Conservation (phyloP, 768 basidiomycete species). For the Termitomyces heimii region DNA sequence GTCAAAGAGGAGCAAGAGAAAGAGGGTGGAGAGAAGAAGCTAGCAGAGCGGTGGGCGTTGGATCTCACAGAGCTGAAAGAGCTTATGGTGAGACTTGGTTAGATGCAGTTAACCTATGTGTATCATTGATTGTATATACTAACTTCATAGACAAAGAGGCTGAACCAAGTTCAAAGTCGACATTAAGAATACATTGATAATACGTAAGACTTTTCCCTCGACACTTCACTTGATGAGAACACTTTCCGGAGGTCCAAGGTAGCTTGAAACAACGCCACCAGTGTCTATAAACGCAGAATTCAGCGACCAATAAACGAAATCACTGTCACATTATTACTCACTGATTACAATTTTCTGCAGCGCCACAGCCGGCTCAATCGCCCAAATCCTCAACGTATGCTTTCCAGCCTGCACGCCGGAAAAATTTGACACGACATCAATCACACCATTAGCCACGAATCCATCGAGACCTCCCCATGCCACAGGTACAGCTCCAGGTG, state of each 20-base stretch:
- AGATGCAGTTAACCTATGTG: not conserved
- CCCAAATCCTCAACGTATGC: conserved; percentile 53
- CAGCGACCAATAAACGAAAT: not conserved
- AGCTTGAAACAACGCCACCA: conserved; percentile 49
- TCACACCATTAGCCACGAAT: conserved; percentile 49
- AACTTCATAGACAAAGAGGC: not conserved
- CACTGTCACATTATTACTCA: conserved; percentile 17
- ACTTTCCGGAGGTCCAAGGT: conserved; percentile 62
- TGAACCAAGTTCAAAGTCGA: no score
- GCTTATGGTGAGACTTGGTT: not conserved
- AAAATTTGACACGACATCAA: conserved; percentile 33
- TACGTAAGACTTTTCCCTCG: no score
- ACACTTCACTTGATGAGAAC: conserved; percentile 16
- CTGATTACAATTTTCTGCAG: conserved; percentile 59
- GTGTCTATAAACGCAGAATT: conserved; percentile 32
- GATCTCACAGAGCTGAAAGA: not conserved
- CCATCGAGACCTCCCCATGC: conserved; percentile 44
- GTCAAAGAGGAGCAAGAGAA: not conserved
- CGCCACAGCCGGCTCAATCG: conserved; percentile 55
- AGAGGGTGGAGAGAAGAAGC: conserved; percentile 2
- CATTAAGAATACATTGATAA: no score
- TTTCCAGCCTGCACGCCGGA: conserved; percentile 38
- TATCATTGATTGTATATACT: not conserved
- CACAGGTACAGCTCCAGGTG: conserved; percentile 37
- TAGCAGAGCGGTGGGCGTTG: conserved; percentile 4